Base-by-base conservation (phyloP, 2,329 filamentous ascomycete genomes). In the Exophiala spinifera region DNA sequence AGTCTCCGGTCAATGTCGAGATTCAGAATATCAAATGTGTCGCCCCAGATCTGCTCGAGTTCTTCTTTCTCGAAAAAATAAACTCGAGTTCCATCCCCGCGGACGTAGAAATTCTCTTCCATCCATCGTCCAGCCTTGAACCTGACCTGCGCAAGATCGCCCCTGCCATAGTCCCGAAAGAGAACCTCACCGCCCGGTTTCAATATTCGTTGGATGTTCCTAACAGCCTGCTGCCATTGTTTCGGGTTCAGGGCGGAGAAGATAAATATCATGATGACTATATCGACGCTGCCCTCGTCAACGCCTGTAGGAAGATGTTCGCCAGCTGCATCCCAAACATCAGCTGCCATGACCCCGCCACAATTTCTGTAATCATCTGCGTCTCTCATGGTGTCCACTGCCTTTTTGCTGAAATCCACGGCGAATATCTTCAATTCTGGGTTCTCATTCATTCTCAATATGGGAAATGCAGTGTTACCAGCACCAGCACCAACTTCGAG, bases 1-100 rank as follows among this genome's bases (percentile, higher is more conserved):
- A 99, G 80, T 56, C 94, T 84, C 61, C 90, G 85, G 69, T 99
- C 94, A 51, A 92, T 81, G 21, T 87, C 94, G 33, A 97, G 79
- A 44, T 94, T 83, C 52, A 88, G 75, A 44, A 96, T 75, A 46
- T 90, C 82, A 64, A 97, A 90, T 1, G 69, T 72, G 31, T 79
- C 81, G 20, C 78, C 78, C 92, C 92, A 97, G 56, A 97, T 92
- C 40, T 79, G 71, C 49, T 81, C 79, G 50, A 99, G 76, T 73
- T 99, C 87, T 31, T 91, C 85, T 70, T 85, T 80, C 53, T 96
- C 92, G 67, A 99, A 99, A 72, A 99, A 99, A 72, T 97, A 99
- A 0, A 99, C 94, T 5, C 94, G 82, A 3, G 94, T 99, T 1
- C 94, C 94, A 70, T 99, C 94, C 1, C 94, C 94, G 31, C 94